phyloP scores from a whole-genome alignment of 1,284 basidiomycete species.

The Leccinum ponderosum region DNA sequence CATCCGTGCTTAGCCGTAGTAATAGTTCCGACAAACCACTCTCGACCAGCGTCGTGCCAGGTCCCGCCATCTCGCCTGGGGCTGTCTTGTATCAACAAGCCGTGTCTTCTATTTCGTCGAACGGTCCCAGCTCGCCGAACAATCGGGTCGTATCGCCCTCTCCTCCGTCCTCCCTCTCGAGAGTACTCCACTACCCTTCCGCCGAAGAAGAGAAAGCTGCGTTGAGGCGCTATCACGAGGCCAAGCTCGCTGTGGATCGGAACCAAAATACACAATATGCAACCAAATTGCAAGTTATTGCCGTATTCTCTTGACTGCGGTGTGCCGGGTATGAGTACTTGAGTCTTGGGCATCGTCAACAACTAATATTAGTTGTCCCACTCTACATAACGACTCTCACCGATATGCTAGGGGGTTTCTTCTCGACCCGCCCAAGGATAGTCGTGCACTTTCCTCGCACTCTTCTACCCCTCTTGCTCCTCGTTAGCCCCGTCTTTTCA shows the following conservation, averaged over 20 bases:
- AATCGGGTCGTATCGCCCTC: slow-evolving; percentile 16
- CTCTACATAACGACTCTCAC: not conserved
- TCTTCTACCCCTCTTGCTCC: slow-evolving; percentile 18
- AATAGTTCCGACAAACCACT: slow-evolving; percentile 19
- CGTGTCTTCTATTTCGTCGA: slow-evolving; percentile 39
- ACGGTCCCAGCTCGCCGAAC: not conserved
- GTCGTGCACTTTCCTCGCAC: not conserved
- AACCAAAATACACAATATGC: slow-evolving; percentile 41
- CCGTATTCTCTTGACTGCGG: not conserved
- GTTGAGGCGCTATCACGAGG: slow-evolving; percentile 64
- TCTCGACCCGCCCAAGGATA: not conserved
- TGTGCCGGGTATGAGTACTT: slow-evolving; percentile 9
- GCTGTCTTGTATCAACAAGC: slow-evolving; percentile 47
- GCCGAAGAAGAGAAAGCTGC: slow-evolving; percentile 65
- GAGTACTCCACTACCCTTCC: slow-evolving; percentile 45
- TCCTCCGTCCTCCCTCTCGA: slow-evolving; percentile 22
- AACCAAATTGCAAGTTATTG: slow-evolving; percentile 1
- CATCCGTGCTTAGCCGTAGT: slow-evolving; percentile 32
- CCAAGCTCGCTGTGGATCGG: slow-evolving; percentile 66
- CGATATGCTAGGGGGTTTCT: slow-evolving; percentile 13
- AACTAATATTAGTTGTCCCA: not conserved
- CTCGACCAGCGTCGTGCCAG: slow-evolving; percentile 5
- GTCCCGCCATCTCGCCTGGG: slow-evolving; percentile 39
- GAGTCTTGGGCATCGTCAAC: not conserved
- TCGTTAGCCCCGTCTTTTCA: slow-evolving; percentile 31